Percentiles rank a stretch among this genome's conserved stretches.
phyloP scores from a whole-genome alignment of 2,329 filamentous ascomycete species.

The Ceratocystis lukuohia region DNA sequence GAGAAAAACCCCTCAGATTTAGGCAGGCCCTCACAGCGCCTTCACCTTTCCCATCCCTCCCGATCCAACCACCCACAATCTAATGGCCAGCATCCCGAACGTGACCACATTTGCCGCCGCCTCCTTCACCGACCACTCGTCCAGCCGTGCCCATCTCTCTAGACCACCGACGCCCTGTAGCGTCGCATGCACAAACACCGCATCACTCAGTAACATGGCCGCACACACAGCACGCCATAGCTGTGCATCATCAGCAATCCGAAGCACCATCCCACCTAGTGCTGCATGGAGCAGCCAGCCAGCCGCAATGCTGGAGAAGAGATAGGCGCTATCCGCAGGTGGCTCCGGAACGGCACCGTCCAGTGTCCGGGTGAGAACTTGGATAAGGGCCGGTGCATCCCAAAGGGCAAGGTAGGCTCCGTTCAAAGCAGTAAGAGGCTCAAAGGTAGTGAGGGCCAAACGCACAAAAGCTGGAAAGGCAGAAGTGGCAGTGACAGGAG shows the following conservation, averaged over 20 bases:
- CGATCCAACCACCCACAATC: conserved; percentile 14
- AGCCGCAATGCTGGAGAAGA: conserved; percentile 15
- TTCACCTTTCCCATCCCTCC: conserved; percentile 3
- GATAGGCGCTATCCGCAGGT: not conserved
- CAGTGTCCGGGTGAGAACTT: conserved; percentile 11
- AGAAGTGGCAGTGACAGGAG: not conserved
- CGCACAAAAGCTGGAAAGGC: conserved; percentile 6
- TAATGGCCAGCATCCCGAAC: conserved; percentile 8
- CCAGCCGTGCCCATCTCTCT: conserved; percentile 7
- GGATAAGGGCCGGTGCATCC: conserved; percentile 4
- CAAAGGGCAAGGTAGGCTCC: conserved; percentile 11
- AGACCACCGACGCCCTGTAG: conserved; percentile 15
- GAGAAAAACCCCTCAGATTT: not conserved
- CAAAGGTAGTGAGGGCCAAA: conserved; percentile 10
- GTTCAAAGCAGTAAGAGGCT: conserved; percentile 16
- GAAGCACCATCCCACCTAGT: conserved; percentile 11
- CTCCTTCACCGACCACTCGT: conserved; percentile 12
- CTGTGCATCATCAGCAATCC: conserved; percentile 9
- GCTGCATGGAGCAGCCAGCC: conserved; percentile 18
- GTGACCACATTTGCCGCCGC: conserved; percentile 12
- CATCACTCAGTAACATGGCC: conserved; percentile 16
- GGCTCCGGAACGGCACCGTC: not conserved
- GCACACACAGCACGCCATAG: conserved; percentile 16
- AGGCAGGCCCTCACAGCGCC: not conserved
- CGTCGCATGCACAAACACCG: conserved; percentile 11